Conservation (phyloP, 768 basidiomycete genomes). For the Trametopsis cervina region DNA sequence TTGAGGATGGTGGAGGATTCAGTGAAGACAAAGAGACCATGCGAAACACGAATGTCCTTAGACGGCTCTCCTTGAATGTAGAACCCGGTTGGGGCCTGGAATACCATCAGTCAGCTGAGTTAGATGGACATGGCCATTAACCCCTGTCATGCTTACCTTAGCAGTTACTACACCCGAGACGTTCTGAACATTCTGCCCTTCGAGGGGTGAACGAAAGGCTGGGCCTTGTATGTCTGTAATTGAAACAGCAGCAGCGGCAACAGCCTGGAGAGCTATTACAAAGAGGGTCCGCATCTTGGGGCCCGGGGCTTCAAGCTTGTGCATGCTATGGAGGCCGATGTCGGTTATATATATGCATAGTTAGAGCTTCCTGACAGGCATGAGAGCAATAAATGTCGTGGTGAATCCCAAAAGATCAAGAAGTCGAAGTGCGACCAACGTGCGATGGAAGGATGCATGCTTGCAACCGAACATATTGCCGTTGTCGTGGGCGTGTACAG, state of each 20-base stretch:
- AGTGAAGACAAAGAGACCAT: slow-evolving; percentile 45
- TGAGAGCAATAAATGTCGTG: neutral
- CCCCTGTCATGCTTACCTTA: slow-evolving; percentile 11
- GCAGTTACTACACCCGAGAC: slow-evolving; percentile 21
- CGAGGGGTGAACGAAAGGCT: slow-evolving; percentile 21
- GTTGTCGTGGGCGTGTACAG: neutral
- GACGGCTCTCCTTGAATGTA: slow-evolving; percentile 35
- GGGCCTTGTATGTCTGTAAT: slow-evolving; percentile 25
- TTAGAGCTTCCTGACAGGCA: neutral
- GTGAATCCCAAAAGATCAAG: too few relatives aligned
- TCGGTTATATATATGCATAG: neutral
- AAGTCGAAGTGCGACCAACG: too few relatives aligned
- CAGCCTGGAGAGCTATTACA: neutral
- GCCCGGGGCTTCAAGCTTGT: neutral
- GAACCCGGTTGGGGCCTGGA: slow-evolving; percentile 31
- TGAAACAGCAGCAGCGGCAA: neutral
- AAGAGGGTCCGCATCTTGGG: neutral
- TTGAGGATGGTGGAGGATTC: slow-evolving; percentile 30
- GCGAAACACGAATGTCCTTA: slow-evolving; percentile 39
- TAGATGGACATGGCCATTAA: neutral
- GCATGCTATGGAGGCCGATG: too few relatives aligned
- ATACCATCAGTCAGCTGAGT: neutral
- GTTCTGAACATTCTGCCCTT: slow-evolving; percentile 19
- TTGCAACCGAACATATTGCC: neutral
- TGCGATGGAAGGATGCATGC: neutral